phyloP scores from a whole-genome alignment of 2,329 filamentous ascomycete genomes.

The Ophiostoma sp. region DNA sequence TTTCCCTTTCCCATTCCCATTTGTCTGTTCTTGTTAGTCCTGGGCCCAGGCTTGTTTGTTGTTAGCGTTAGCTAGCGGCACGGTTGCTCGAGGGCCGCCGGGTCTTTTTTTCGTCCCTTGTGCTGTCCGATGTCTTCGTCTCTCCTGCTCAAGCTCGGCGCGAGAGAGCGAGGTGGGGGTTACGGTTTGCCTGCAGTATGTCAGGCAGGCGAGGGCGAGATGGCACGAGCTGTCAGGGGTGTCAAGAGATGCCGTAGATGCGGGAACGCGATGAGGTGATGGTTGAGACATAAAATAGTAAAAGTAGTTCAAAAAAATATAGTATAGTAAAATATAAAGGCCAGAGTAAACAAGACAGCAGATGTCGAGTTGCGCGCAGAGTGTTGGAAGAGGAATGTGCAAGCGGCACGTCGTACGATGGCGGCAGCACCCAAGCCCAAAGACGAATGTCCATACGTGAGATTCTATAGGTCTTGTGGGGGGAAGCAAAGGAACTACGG shows the following conservation, averaged over 20 bases:
- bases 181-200: background rate
- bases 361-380: background rate
- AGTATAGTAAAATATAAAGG: background rate
- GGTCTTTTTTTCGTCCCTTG: background rate
- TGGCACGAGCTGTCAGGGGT: background rate
- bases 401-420: slow-evolving; percentile 11
- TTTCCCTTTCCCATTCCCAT: background rate
- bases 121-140: background rate
- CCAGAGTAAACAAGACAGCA: background rate
- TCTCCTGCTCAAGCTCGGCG: background rate
- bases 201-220: background rate
- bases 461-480: background rate
- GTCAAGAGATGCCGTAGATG: background rate
- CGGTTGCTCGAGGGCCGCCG: background rate
- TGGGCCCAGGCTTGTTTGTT: background rate
- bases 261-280: background rate
- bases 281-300: no score
- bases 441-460: background rate
- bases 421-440: background rate
- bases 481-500: background rate
- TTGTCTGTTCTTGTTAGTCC: background rate
- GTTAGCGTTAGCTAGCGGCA: background rate
- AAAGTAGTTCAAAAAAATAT: background rate
- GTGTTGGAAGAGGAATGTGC: background rate
- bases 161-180: slow-evolving; percentile 13